Conservation (phyloP, 2,329 filamentous ascomycete species). For the Fusarium globosum region DNA sequence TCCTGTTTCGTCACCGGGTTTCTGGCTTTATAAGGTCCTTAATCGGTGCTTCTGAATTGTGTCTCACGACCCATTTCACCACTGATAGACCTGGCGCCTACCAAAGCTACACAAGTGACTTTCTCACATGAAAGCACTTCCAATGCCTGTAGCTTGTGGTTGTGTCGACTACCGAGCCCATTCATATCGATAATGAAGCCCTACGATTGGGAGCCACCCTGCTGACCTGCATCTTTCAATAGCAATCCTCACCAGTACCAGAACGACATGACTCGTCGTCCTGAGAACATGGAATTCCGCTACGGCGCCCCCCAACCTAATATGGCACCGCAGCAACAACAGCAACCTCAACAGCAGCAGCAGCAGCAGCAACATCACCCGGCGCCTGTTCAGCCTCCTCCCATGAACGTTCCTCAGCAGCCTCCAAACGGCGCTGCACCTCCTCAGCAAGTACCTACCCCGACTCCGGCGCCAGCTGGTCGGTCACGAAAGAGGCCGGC, state of each 20-base stretch:
- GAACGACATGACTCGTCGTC: conserved; percentile 61
- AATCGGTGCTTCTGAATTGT: not conserved
- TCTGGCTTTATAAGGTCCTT: conserved; percentile 7
- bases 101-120: conserved; percentile 22
- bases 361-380: conserved; percentile 53
- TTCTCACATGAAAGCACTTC: conserved; percentile 18
- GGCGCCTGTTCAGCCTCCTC: conserved; percentile 47
- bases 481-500: conserved; percentile 57
- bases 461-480: conserved; percentile 52
- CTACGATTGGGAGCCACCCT: conserved; percentile 40
- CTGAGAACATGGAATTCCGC: conserved; percentile 57
- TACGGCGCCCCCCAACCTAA: conserved; percentile 55
- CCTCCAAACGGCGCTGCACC: conserved; percentile 48
- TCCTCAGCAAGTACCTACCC: conserved; percentile 53
- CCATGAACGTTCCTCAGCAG: conserved; percentile 59
- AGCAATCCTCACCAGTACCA: conserved; percentile 61
- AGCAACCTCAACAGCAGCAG: conserved; percentile 46
- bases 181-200: conserved; percentile 43
- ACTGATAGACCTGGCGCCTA: conserved; percentile 26
- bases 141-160: conserved; percentile 10
- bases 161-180: conserved; percentile 34
- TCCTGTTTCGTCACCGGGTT: conserved; percentile 30
- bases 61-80: conserved; percentile 35
- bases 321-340: conserved; percentile 51
- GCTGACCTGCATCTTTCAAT: conserved; percentile 46